These are phyloP conservation scores for Biancaea sappan DNA, from an alignment of 306 rosid species.

Conservation along the genomic window DNA sequence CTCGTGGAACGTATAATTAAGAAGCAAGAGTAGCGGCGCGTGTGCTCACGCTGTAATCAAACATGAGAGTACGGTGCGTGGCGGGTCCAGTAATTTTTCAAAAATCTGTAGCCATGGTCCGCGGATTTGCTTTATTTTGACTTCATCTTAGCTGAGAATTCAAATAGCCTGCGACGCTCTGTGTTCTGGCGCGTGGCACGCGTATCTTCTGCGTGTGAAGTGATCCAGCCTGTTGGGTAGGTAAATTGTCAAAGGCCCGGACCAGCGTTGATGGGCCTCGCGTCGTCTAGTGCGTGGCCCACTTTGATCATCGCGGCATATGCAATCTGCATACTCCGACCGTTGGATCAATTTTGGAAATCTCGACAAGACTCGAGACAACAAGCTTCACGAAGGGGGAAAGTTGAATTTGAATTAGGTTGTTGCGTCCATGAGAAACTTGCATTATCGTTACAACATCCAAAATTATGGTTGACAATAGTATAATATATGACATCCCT, in stretches of 20 bases:
- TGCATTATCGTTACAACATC: not conserved
- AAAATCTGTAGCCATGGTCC: conserved; percentile 1
- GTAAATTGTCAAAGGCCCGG: not conserved
- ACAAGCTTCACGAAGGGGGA: too few relatives aligned
- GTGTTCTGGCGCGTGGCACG: not conserved
- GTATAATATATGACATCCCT: too few relatives aligned
- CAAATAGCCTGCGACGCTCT: conserved; percentile 20
- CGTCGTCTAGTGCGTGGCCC: conserved; percentile 31
- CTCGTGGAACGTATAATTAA: not conserved
- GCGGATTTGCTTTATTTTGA: not conserved
- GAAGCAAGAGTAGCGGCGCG: conserved; percentile 45
- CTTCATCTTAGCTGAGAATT: not conserved
- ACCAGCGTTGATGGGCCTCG: conserved; percentile 2
- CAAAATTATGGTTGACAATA: too few relatives aligned
- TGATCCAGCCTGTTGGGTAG: conserved; percentile 13
- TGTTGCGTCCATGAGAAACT: too few relatives aligned
- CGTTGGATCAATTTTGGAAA: not conserved
- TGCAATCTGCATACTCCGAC: not conserved
- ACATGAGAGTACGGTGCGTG: conserved; percentile 14
- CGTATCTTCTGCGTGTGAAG: not conserved
- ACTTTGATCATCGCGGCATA: not conserved
- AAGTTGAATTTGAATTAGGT: not conserved
- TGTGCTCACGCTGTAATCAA: not conserved
- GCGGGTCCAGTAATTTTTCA: conserved; percentile 23
- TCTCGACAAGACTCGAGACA: too few relatives aligned